Evolutionary conservation across 306 rosid species (phyloP).

Genomic region (Rubus idaeus): DNA sequence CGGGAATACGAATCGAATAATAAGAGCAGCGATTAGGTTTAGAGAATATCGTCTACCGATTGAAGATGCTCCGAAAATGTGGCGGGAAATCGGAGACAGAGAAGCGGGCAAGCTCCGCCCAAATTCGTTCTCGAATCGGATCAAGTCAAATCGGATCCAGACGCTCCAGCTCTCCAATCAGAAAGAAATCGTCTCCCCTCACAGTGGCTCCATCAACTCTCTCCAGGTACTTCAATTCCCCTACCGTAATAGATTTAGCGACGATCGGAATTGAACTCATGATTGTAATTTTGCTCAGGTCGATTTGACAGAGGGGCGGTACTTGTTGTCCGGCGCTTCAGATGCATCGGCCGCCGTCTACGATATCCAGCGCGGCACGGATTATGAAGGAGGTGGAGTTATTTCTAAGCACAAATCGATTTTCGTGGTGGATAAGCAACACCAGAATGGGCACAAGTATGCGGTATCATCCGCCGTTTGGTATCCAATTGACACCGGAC

Average conservation of each 20-base stretch:
- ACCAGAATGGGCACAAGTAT: conserved; percentile 62
- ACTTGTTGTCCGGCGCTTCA: conserved; percentile 72
- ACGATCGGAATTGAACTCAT: too few species aligned
- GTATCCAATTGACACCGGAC: conserved; percentile 90
- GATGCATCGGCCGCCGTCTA: conserved; percentile 75
- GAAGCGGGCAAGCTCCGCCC: conserved; percentile 74
- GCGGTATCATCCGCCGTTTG: conserved; percentile 85
- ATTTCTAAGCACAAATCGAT: conserved; percentile 58
- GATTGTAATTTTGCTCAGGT: conserved; percentile 35
- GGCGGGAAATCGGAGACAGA: conserved; percentile 90
- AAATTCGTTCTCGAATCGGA: conserved; percentile 53
- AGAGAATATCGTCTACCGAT: conserved; percentile 2
- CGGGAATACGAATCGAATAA: not conserved
- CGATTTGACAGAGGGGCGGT: conserved; percentile 84
- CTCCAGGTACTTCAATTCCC: conserved; percentile 51
- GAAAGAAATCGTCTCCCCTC: conserved; percentile 75
- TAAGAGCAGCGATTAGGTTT: not conserved
- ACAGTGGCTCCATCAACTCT: conserved; percentile 76
- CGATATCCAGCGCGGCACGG: conserved; percentile 70
- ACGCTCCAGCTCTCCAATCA: conserved; percentile 62
- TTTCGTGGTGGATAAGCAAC: conserved; percentile 68
- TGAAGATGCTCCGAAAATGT: conserved; percentile 88
- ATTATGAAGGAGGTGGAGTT: conserved; percentile 39
- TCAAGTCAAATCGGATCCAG: conserved; percentile 61
- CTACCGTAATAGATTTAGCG: too few species aligned